Base-by-base conservation (phyloP, 1,139 yeast species). In the Pichia sp. region DNA sequence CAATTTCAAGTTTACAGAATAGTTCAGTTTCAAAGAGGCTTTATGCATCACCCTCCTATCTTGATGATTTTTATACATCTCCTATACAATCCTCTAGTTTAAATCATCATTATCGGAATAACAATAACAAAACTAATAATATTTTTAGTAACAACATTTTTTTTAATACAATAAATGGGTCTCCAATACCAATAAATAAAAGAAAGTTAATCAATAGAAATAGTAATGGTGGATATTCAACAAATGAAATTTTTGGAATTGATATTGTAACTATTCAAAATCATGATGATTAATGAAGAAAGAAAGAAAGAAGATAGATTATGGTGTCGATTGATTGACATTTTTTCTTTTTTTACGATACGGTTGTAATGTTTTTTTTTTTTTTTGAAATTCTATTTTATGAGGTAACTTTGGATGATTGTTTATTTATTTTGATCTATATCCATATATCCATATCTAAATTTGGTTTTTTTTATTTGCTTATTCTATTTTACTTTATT, bases 11-110 rank as follows among this genome's bases (percentile, higher is more conserved):
- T 27, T 27, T 58, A 48, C 25, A 10, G 6, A 38, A 22, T 18
- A 39, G 42, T 16, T 13, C 42, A 39, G 34, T 52, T 5, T 42
- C 42, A 5, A 59, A 57, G 48, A 62, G 57, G 47, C 48, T 60
- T 11, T 64, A 67, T 84, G 76, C 81, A 60, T 80, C 87, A 25
- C 88, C 88, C 27, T 76, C 83, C 8, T 80, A 80, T 60, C 70
- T 82, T 56, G 88, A 83, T 58, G 88, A 83, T 60, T 83, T 83
- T 61, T 81, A 81, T 61, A 77, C 80, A 49, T 80, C 85, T 28
- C 87, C 88, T 34, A 55, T 58, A 18, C 39, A 44, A 31, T 25
- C 47, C 16, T 31, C n/a, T 19, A 43, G 5, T 14, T 22, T 5
- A 6, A 25, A 22, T 14, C 41, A 36, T n/a, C 19, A 34, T 7